Conservation (phyloP, 441 rosid genomes). For the Pelargonium myrrhifolium region DNA sequence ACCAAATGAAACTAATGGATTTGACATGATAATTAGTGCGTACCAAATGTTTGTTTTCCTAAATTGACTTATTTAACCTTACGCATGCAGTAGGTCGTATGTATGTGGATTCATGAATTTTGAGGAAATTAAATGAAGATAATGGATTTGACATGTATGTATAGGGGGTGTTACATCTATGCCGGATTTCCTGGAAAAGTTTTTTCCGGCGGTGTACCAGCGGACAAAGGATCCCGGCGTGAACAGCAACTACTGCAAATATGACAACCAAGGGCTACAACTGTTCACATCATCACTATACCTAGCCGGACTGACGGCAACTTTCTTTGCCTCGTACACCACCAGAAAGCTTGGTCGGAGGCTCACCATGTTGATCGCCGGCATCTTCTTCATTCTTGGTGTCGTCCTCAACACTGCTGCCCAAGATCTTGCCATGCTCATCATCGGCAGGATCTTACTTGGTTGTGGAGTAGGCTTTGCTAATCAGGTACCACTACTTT, state of each 20-base stretch:
- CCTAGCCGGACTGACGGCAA: slow-evolving; percentile 49
- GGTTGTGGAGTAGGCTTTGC: slow-evolving; percentile 40
- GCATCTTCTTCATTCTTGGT: slow-evolving; percentile 28
- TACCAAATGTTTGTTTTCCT: no score
- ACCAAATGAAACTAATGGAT: no score
- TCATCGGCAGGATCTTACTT: slow-evolving; percentile 33
- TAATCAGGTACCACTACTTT: slow-evolving; percentile 28
- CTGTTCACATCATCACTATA: slow-evolving; percentile 55
- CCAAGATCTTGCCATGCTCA: slow-evolving; percentile 21
- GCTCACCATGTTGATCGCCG: slow-evolving; percentile 34
- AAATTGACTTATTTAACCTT: no score
- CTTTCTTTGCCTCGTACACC: slow-evolving; percentile 30
- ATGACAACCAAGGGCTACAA: slow-evolving; percentile 41
- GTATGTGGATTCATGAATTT: no score
- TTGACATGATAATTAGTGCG: no score
- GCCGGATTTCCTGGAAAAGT: slow-evolving; percentile 51
- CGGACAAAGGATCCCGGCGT: slow-evolving; percentile 33
- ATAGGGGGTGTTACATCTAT: slow-evolving; percentile 54
- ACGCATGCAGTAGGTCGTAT: no score
- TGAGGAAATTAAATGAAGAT: no score
- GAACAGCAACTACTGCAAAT: slow-evolving; percentile 63
- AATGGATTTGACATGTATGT: no score
- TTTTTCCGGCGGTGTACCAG: slow-evolving; percentile 40
- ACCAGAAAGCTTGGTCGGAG: slow-evolving; percentile 32
- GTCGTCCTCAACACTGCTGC: slow-evolving; percentile 25